These are phyloP conservation scores for Parsonsia alboflavescens DNA, from an alignment of 257 asterid genomes.

Conservation along the genomic window DNA sequence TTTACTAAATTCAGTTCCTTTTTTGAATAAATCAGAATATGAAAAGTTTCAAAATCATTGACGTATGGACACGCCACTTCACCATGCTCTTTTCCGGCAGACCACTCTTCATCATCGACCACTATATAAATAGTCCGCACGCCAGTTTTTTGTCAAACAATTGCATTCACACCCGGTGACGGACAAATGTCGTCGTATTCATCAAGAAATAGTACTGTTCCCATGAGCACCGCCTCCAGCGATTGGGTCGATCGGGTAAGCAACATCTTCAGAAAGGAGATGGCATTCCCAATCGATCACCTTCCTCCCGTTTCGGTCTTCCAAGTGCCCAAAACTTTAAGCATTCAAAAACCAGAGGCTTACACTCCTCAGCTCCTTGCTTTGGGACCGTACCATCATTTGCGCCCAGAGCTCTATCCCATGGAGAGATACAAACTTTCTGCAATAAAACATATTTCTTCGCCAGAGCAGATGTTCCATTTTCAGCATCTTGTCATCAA, in stretches of 20 bases:
- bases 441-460: constrained; percentile 18
- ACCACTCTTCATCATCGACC: not conserved
- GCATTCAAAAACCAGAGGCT: constrained; percentile 15
- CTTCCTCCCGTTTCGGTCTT: not conserved
- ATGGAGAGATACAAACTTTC: constrained; percentile 44
- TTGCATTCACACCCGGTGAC: not conserved
- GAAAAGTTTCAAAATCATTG: not conserved
- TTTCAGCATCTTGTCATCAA: constrained; percentile 25
- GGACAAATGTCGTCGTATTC: not conserved
- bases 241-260: constrained; percentile 16
- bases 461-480: constrained; percentile 17
- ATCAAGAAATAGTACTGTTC: not conserved
- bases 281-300: not conserved
- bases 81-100: not conserved
- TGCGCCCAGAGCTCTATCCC: constrained; percentile 33
- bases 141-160: not conserved
- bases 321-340: not conserved
- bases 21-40: not conserved
- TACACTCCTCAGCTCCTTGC: constrained; percentile 28
- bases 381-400: constrained; percentile 33
- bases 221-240: constrained; percentile 1
- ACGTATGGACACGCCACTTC: not conserved
- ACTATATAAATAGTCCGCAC: not conserved
- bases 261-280: constrained; percentile 5
- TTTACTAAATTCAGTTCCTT: not conserved